Evolutionary conservation across 2,329 filamentous ascomycete species (phyloP).

Genomic region (Byssothecium circinans): DNA sequence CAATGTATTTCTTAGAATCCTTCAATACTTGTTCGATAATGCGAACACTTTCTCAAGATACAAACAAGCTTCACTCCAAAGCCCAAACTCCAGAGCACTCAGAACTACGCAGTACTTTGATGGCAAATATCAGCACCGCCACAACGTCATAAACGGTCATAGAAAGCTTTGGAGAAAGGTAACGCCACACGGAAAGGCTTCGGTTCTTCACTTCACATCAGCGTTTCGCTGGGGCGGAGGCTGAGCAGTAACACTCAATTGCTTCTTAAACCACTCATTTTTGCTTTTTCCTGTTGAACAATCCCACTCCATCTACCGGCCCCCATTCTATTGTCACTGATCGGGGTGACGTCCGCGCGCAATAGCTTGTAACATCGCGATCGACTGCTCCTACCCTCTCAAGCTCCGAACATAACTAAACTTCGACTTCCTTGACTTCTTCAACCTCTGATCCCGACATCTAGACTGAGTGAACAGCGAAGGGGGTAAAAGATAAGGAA

Average conservation of each 20-base stretch:
- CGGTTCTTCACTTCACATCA: too few species aligned
- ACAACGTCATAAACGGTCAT: constrained; percentile 6
- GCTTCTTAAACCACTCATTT: neutral
- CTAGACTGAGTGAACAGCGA: too few species aligned
- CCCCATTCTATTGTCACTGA: neutral
- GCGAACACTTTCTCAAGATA: too few species aligned
- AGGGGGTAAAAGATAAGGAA: too few species aligned
- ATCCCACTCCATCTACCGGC: neutral
- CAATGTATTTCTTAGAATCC: neutral
- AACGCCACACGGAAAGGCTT: neutral
- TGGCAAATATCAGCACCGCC: neutral
- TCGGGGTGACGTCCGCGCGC: neutral
- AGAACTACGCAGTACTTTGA: neutral
- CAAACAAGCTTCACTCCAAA: too few species aligned
- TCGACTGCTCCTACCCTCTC: neutral
- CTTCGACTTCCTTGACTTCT: neutral
- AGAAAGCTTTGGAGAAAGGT: neutral
- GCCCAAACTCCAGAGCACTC: neutral
- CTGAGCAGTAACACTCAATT: neutral
- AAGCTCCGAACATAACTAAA: neutral
- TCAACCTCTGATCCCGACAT: neutral
- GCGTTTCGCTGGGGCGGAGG: neutral
- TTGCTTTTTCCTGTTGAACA: neutral
- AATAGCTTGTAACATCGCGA: neutral
- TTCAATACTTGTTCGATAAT: neutral